Evolutionary conservation across 1,284 basidiomycete genomes (phyloP).

Genomic region (Taiwanofungus camphoratus): DNA sequence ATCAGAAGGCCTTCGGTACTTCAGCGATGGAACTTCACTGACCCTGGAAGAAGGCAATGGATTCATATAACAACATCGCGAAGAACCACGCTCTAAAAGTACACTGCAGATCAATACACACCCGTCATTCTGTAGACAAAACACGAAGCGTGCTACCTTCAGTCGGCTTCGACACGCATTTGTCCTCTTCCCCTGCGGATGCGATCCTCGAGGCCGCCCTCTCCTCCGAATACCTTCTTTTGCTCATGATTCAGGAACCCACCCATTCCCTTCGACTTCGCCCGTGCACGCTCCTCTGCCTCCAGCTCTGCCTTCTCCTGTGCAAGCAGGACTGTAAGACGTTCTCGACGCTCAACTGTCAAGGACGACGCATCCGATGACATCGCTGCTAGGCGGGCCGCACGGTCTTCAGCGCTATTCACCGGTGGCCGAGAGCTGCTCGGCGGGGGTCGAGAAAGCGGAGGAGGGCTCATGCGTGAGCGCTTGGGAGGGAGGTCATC

Average conservation of each 20-base stretch:
- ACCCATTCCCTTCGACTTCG: conserved; percentile 67
- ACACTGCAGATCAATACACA: not conserved
- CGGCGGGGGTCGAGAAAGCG: conserved; percentile 25
- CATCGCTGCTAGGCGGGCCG: conserved; percentile 86
- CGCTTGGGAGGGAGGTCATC: conserved; percentile 32
- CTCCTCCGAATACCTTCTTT: conserved; percentile 73
- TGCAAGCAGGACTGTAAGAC: conserved; percentile 55
- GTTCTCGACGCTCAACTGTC: conserved; percentile 61
- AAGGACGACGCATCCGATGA: conserved; percentile 61
- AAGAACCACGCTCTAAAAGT: too few relatives aligned
- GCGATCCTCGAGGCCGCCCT: conserved; percentile 71
- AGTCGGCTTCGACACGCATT: conserved; percentile 28
- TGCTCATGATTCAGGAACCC: conserved; percentile 67
- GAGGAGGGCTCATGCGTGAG: conserved; percentile 34
- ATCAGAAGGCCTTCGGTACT: too few relatives aligned
- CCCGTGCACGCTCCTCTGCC: conserved; percentile 54
- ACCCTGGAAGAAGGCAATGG: too few relatives aligned
- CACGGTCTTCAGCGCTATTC: conserved; percentile 50
- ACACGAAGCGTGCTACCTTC: conserved; percentile 2
- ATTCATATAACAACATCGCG: too few relatives aligned
- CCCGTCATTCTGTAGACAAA: not conserved
- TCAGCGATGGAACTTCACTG: too few relatives aligned
- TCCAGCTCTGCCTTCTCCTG: conserved; percentile 69
- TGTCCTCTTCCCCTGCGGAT: conserved; percentile 54
- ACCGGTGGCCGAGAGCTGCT: conserved; percentile 22